Base-by-base conservation (phyloP, 208 protist genomes). In the Acanthamoeba rhysodes region DNA sequence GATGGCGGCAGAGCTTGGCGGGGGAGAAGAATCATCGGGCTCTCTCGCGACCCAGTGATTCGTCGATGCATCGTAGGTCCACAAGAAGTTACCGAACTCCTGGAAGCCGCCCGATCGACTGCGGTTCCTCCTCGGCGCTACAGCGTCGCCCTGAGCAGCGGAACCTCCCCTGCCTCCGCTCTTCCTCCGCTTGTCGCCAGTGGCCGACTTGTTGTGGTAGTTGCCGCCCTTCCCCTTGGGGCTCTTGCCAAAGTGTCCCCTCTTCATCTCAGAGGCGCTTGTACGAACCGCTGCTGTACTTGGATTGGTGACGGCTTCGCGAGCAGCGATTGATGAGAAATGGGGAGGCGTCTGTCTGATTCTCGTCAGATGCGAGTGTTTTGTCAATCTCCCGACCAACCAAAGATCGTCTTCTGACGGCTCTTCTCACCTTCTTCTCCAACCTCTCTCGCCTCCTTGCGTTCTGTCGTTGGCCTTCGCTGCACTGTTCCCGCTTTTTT, bases 11-110 rank as follows among this genome's bases (percentile, higher is more conserved):
- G 70, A 80, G 14, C n/a, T 22, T 32, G 29, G 5, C 22, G 70
- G 70, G 22, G 76, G 7, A 32, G 76, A 20, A 27, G 76, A 20
- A 20, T 85, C 76, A 20, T 85, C 76, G 76, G 70, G 0, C 34
- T 78, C 70, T 78, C n/a, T 78, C 12, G 76, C 76, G 8, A 85
- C 48, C 76, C 76, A 85, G 76, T 85, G 76, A 27, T 85, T 85
- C 12, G 76, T 85, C 0, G 76, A 24, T 12, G 34, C 76, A 34
- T 85, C 76, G n/a, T 57, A 85, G 45, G 76, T 85, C 76, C 76
- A 85, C 41, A 85, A 16, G 76, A 85, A 85, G 76, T 85, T 85
- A 10, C 76, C 76, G n/a, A 85, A 85, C 45, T 85, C 76, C 29
- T 85, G 76, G 76, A 85, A 85, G 29, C 76, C 76, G 6, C 76